Conservation (phyloP, 495 filamentous ascomycete genomes). For the Penicillium macrosclerotiorum region DNA sequence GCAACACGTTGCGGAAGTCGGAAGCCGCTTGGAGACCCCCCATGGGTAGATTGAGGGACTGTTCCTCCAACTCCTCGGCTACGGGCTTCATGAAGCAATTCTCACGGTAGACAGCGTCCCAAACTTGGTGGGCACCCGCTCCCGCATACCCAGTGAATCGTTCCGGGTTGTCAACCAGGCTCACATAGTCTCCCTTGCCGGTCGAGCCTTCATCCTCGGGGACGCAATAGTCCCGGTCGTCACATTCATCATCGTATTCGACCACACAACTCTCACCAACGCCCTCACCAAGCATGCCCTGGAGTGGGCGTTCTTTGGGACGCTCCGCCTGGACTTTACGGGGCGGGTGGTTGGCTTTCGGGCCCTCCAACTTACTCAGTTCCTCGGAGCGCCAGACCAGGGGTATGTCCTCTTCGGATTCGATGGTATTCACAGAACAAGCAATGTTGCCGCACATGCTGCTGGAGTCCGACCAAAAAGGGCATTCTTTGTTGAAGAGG, state of each 20-base stretch:
- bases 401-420: constrained; percentile 92
- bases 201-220: constrained; percentile 88
- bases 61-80: constrained; percentile 38
- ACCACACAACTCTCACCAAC: constrained; percentile 95
- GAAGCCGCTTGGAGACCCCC: constrained; percentile 64
- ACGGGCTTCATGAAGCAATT: constrained; percentile 85
- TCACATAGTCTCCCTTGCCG: constrained; percentile 94
- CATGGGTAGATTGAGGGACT: constrained; percentile 25
- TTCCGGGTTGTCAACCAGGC: constrained; percentile 88
- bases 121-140: constrained; percentile 77
- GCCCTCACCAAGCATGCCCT: constrained; percentile 77
- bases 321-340: constrained; percentile 65
- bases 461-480: constrained; percentile 91
- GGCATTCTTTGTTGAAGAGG: constrained; percentile 92
- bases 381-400: constrained; percentile 87
- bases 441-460: constrained; percentile 97
- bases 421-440: constrained; percentile 94
- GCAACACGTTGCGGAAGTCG: constrained; percentile 79
- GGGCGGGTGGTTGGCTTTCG: constrained; percentile 83
- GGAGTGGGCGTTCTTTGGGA: constrained; percentile 68
- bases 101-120: constrained; percentile 95
- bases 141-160: constrained; percentile 93
- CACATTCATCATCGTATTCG: constrained; percentile 97
- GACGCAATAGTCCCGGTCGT: constrained; percentile 95
- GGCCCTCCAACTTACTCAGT: constrained; percentile 88